phyloP scores from a whole-genome alignment of 2,329 filamentous ascomycete species.

The Alternaria ventricosa region DNA sequence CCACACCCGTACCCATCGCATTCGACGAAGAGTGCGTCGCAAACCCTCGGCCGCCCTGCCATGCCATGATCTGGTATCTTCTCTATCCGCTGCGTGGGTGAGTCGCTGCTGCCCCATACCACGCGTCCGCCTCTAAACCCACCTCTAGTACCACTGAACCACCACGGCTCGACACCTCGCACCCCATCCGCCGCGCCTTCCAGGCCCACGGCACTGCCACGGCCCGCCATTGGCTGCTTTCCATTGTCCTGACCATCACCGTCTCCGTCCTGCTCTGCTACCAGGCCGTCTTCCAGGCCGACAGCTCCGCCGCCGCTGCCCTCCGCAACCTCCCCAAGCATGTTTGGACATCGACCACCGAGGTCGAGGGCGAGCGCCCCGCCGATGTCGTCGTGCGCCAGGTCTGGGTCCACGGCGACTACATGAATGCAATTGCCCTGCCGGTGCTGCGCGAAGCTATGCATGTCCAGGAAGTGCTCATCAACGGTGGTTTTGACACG shows the following conservation, averaged over 20 bases:
- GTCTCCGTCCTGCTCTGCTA: constrained; percentile 75
- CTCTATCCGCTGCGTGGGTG: constrained; percentile 79
- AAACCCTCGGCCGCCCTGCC: constrained; percentile 33
- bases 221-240: constrained; percentile 74
- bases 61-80: constrained; percentile 75
- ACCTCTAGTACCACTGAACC: constrained; percentile 72
- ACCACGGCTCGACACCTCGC: constrained; percentile 67
- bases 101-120: constrained; percentile 37
- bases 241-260: constrained; percentile 75
- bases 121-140: constrained; percentile 20
- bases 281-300: constrained; percentile 77
- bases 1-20: constrained; percentile 26
- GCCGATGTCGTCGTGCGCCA: constrained; percentile 81
- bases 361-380: constrained; percentile 60
- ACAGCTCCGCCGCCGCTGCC: constrained; percentile 72
- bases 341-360: constrained; percentile 79
- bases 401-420: constrained; percentile 80
- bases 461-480: constrained; percentile 71
- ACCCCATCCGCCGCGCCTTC: constrained; percentile 70
- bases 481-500: constrained; percentile 56
- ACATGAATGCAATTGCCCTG: constrained; percentile 75
- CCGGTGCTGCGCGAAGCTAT: constrained; percentile 71
- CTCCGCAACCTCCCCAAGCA: constrained; percentile 77
- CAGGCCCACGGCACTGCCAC: constrained; percentile 73
- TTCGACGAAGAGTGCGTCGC: constrained; percentile 34